Conservation (phyloP, 192 early-diverging fungal species). For the Podila epigama region DNA sequence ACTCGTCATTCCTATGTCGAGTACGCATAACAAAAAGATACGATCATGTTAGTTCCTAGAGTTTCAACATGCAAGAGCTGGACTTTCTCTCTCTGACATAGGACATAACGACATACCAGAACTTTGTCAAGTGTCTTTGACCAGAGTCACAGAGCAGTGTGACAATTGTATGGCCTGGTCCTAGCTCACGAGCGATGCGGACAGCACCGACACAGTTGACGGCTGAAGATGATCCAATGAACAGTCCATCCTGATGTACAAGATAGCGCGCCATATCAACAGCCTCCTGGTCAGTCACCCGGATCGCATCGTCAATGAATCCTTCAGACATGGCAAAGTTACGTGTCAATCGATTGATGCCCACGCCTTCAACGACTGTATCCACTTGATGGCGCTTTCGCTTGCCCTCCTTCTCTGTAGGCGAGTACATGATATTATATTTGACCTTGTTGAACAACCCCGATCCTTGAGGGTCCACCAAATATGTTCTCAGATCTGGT, state of each 20-base stretch:
- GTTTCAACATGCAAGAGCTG: neutral
- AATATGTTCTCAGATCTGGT: constrained; percentile 67
- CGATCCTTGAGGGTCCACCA: constrained; percentile 94
- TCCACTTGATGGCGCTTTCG: constrained; percentile 96
- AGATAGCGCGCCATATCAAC: constrained; percentile 90
- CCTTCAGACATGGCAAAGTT: constrained; percentile 78
- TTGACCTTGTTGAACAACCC: constrained; percentile 92
- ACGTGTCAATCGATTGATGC: constrained; percentile 90
- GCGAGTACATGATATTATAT: constrained; percentile 90
- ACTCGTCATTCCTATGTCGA: constrained; percentile 58
- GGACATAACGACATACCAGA: constrained; percentile 69
- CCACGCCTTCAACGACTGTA: constrained; percentile 95
- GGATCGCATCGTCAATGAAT: constrained; percentile 80
- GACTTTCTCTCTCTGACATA: neutral
- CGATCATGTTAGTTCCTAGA: neutral
- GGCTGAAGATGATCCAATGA: constrained; percentile 89
- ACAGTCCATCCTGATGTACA: constrained; percentile 83
- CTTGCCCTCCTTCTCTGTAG: constrained; percentile 87
- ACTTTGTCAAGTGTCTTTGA: constrained; percentile 92
- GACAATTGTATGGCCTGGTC: constrained; percentile 91
- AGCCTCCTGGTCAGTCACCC: constrained; percentile 88
- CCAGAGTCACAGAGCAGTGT: constrained; percentile 93
- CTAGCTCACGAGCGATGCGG: constrained; percentile 74
- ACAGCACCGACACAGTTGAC: constrained; percentile 94
- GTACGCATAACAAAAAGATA: neutral